These are phyloP conservation scores for Gloeopeniophorella convolvens DNA, from an alignment of 768 basidiomycete genomes.

Conservation along the genomic window DNA sequence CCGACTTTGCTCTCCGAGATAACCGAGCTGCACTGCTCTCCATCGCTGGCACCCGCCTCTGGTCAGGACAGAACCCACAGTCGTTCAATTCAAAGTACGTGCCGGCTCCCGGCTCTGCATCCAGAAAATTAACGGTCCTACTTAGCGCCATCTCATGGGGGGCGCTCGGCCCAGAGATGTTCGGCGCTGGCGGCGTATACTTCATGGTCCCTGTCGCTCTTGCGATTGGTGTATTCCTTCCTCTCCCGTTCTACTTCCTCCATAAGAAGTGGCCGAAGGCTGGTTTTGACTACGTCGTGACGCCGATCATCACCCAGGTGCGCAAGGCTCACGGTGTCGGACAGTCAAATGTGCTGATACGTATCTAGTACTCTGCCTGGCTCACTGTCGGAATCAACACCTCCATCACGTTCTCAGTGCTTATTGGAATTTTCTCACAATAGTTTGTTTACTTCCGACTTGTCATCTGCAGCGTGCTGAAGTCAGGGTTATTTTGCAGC, in stretches of 20 bases:
- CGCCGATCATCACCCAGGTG: constrained; percentile 24
- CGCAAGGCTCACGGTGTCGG: constrained; percentile 7
- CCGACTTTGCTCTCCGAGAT: constrained; percentile 14
- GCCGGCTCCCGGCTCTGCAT: background rate
- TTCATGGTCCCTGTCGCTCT: constrained; percentile 26
- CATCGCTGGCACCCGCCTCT: constrained; percentile 28
- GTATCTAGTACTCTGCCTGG: constrained; percentile 22
- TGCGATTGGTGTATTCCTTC: constrained; percentile 28
- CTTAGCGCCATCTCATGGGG: constrained; percentile 28
- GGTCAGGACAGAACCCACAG: constrained; percentile 28
- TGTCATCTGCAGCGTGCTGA: background rate
- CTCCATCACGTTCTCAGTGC: constrained; percentile 22
- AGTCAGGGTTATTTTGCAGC: background rate
- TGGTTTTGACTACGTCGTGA: constrained; percentile 25
- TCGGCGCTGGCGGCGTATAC: constrained; percentile 23
- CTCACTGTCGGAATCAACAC: constrained; percentile 31
- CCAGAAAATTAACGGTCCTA: background rate
- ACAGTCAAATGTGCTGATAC: background rate
- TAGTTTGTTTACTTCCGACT: background rate
- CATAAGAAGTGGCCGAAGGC: constrained; percentile 28
- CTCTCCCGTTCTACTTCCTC: constrained; percentile 31
- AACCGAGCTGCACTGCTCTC: constrained; percentile 27
- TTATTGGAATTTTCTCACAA: constrained; percentile 20
- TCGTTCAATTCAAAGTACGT: constrained; percentile 27
- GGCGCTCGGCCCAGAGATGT: constrained; percentile 30